Conservation (phyloP, 2,329 filamentous ascomycete species). For the Curvularia spicifera region DNA sequence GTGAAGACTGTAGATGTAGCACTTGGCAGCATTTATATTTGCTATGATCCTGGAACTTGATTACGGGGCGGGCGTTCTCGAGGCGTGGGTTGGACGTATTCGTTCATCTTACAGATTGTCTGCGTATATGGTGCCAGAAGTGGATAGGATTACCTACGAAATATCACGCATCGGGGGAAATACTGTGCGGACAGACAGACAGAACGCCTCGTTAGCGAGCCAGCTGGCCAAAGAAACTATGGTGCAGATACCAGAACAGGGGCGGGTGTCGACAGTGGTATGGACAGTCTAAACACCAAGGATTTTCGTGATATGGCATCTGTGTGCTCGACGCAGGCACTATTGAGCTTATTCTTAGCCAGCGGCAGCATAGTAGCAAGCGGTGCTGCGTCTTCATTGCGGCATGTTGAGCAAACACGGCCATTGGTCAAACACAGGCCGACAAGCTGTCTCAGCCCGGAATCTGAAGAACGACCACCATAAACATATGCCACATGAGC, state of each 20-base stretch:
- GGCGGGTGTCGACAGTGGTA: background rate
- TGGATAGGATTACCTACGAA: background rate
- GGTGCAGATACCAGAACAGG: background rate
- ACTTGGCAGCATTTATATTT: background rate
- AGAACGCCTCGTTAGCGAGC: background rate
- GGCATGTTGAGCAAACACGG: background rate
- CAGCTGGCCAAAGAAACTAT: background rate
- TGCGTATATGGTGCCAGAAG: background rate
- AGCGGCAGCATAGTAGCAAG: background rate
- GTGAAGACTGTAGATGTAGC: background rate
- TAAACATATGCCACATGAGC: background rate
- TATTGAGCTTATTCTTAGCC: background rate
- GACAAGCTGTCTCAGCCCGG: background rate
- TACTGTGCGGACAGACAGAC: background rate
- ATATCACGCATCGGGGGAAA: background rate
- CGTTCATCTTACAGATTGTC: background rate
- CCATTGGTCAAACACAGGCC: background rate
- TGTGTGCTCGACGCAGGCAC: background rate
- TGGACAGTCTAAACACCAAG: background rate
- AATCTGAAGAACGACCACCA: background rate
- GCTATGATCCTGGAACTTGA: background rate
- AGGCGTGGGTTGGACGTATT: background rate
- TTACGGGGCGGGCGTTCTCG: background rate
- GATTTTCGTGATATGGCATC: background rate
- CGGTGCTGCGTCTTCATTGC: background rate